Conservation (phyloP, 108 stramenopile genomes). For the Fragilariopsis cylindrus region DNA sequence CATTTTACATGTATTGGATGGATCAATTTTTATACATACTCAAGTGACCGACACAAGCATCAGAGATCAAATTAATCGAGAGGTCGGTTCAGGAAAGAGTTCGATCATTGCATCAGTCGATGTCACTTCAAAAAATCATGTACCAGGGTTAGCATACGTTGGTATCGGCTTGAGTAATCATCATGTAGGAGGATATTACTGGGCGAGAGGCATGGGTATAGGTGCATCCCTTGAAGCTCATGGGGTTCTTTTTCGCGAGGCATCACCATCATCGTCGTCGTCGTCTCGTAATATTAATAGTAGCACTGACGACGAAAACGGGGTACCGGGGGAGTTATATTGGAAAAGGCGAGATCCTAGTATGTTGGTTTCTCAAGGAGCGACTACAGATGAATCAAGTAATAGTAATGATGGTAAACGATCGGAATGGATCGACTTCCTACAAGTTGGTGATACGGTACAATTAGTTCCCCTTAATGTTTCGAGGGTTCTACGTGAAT, state of each 20-base stretch:
- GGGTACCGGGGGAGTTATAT: conserved; percentile 17
- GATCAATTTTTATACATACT: conserved; percentile 36
- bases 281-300: neutral
- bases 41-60: conserved; percentile 27
- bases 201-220: conserved; percentile 71
- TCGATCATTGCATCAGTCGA: conserved; percentile 34
- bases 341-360: conserved; percentile 29
- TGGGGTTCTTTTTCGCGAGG: conserved; percentile 50
- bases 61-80: conserved; percentile 12
- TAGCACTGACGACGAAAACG: neutral
- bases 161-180: conserved; percentile 79
- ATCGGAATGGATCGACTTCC: conserved; percentile 77
- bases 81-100: conserved; percentile 14
- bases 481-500: neutral
- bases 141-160: conserved; percentile 32
- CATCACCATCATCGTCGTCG: conserved; percentile 16
- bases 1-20: conserved; percentile 4
- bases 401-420: conserved; percentile 84
- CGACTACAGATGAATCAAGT: conserved; percentile 34
- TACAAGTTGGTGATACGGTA: conserved; percentile 63
- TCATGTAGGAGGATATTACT: conserved; percentile 80
- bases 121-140: neutral
- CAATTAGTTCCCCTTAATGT: conserved; percentile 61
- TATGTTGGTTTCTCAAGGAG: neutral
- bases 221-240: conserved; percentile 70